These are phyloP conservation scores for Avena atlantica DNA, from an alignment of 176 grass and related monocot genomes.

Conservation along the genomic window DNA sequence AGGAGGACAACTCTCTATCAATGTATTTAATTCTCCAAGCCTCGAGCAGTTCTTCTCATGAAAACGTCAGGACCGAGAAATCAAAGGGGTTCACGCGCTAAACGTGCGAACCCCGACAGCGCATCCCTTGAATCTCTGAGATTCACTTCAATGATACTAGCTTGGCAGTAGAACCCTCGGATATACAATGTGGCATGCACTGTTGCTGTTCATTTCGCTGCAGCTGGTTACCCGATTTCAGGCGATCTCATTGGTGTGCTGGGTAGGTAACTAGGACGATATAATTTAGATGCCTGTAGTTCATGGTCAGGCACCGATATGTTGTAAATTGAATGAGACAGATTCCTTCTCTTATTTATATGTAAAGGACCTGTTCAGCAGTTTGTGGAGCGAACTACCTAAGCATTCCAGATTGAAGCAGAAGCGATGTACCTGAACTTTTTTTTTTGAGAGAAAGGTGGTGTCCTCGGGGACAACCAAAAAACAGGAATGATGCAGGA, in stretches of 20 bases:
- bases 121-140: neutral
- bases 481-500: neutral
- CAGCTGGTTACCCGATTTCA: neutral
- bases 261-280: constrained; percentile 27
- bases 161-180: neutral
- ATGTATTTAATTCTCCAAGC: constrained; percentile 76
- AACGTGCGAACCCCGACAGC: neutral
- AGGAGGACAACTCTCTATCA: constrained; percentile 72
- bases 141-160: constrained; percentile 19
- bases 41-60: constrained; percentile 89
- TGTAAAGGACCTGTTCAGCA: neutral
- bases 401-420: neutral
- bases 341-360: neutral
- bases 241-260: constrained; percentile 10
- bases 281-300: constrained; percentile 14
- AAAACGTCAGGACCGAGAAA: neutral
- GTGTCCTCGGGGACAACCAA: neutral
- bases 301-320: neutral
- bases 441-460: neutral
- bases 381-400: neutral
- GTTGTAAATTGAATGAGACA: constrained; percentile 42
- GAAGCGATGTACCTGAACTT: neutral
- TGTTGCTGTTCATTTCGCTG: neutral
- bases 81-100: neutral
- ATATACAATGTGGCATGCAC: neutral